These are phyloP conservation scores for Naganishia antarctica DNA, from an alignment of 768 basidiomycete species.

Conservation along the genomic window DNA sequence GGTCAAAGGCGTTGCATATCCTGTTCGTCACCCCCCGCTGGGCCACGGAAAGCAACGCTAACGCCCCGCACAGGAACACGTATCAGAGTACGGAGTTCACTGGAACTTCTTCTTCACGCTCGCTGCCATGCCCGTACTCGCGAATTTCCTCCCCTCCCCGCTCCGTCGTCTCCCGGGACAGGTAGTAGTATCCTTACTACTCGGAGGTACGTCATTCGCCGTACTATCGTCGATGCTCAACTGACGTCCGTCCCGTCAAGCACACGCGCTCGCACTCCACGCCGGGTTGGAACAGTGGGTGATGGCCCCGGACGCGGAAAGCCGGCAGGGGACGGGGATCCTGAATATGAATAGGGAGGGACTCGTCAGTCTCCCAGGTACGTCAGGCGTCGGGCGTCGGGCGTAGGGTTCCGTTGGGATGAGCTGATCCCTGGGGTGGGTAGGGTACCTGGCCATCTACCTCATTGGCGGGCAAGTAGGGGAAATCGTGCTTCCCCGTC, in stretches of 20 bases:
- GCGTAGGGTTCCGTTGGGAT: neutral
- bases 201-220: conserved; percentile 48
- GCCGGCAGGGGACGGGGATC: conserved; percentile 54
- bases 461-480: conserved; percentile 78
- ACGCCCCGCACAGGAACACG: conserved; percentile 86
- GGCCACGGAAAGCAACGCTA: too few relatives aligned
- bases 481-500: conserved; percentile 73
- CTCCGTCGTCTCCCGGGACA: conserved; percentile 62
- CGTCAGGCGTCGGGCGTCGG: too few relatives aligned
- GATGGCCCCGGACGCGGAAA: conserved; percentile 56
- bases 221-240: too few relatives aligned
- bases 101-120: conserved; percentile 99
- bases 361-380: conserved; percentile 69
- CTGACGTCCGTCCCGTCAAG: conserved; percentile 51
- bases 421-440: conserved; percentile 3
- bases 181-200: conserved; percentile 61
- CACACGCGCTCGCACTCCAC: conserved; percentile 66
- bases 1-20: conserved; percentile 91
- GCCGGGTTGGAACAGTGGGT: conserved; percentile 61
- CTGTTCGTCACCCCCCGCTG: too few relatives aligned
- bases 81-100: conserved; percentile 90
- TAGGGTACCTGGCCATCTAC: conserved; percentile 86
- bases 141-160: conserved; percentile 66
- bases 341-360: conserved; percentile 89
- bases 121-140: conserved; percentile 68